Conservation (phyloP, 768 basidiomycete species). For the Galerina sulciceps region DNA sequence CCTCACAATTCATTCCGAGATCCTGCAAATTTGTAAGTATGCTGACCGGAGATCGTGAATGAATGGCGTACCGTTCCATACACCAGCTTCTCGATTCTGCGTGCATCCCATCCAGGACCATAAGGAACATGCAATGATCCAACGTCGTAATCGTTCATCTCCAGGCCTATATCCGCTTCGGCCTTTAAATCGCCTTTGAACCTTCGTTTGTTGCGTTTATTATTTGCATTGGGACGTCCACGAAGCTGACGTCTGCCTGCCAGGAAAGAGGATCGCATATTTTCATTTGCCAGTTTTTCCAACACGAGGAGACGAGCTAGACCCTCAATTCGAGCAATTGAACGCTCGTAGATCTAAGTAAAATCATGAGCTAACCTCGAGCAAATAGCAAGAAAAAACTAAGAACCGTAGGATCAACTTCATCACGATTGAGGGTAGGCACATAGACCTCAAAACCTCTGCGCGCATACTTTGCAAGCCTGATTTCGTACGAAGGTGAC, state of each 20-base stretch:
- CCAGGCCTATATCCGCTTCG: no score
- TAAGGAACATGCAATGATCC: neutral
- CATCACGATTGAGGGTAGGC: constrained; percentile 49
- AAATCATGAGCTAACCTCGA: neutral
- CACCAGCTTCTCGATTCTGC: neutral
- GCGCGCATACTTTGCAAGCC: constrained; percentile 59
- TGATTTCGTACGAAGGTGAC: constrained; percentile 67
- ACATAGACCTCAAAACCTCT: constrained; percentile 62
- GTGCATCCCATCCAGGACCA: neutral
- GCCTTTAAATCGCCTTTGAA: no score
- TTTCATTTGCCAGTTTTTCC: constrained; percentile 28
- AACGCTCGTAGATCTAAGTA: constrained; percentile 60
- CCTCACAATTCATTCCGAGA: constrained; percentile 61
- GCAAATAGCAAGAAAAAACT: neutral
- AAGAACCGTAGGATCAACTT: constrained; percentile 62
- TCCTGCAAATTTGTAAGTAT: constrained; percentile 35
- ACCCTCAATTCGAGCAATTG: constrained; percentile 58
- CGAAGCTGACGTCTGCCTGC: no score
- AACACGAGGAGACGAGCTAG: constrained; percentile 65
- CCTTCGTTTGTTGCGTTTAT: no score
- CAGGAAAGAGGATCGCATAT: no score
- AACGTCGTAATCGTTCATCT: neutral
- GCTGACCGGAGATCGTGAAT: no score
- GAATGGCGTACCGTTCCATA: neutral
- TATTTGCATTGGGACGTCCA: no score